Evolutionary conservation across 2,329 filamentous ascomycete species (phyloP).

Genomic region (Aotearoamyces nothofagi): DNA sequence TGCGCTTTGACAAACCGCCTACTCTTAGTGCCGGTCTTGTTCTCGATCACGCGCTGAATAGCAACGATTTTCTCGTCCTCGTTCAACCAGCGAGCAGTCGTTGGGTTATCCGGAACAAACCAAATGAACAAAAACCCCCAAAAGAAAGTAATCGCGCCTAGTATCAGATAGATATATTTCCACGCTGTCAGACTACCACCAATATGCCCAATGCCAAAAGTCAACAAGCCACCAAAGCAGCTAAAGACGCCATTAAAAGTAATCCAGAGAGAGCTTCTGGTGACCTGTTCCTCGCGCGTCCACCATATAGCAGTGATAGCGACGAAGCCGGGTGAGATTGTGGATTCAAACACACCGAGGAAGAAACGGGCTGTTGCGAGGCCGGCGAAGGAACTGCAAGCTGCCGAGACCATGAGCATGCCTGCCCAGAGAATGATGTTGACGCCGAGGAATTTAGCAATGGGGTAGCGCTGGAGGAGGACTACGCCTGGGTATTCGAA

Average conservation of each 20-base stretch:
- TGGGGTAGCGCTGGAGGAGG: slow-evolving; percentile 20
- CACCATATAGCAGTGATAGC: slow-evolving; percentile 22
- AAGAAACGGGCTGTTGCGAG: slow-evolving; percentile 13
- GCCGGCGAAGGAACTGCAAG: slow-evolving; percentile 9
- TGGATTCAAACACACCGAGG: slow-evolving; percentile 12
- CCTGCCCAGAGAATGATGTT: slow-evolving; percentile 26
- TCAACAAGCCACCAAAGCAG: slow-evolving; percentile 19
- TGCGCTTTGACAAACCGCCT: slow-evolving; percentile 10
- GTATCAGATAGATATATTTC: slow-evolving; percentile 13
- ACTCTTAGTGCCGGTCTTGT: slow-evolving; percentile 11
- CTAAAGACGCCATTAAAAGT: slow-evolving; percentile 38
- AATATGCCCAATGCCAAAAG: slow-evolving; percentile 23
- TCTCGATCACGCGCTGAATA: slow-evolving; percentile 10
- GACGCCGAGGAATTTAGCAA: slow-evolving; percentile 38
- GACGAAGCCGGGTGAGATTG: slow-evolving; percentile 18
- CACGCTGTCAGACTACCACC: slow-evolving; percentile 22
- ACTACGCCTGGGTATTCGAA: slow-evolving; percentile 19
- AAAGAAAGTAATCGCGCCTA: slow-evolving; percentile 14
- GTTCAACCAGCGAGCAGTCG: slow-evolving; percentile 25
- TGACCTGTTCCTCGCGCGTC: slow-evolving; percentile 20
- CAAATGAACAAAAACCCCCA: slow-evolving; percentile 25
- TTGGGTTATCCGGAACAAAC: slow-evolving; percentile 32
- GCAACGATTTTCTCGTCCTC: slow-evolving; percentile 25
- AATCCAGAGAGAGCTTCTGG: slow-evolving; percentile 22
- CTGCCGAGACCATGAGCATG: slow-evolving; percentile 6